These are phyloP conservation scores for Pseudocohnilembus persalinus DNA, from an alignment of 169 alveolate genomes.

Conservation along the genomic window DNA sequence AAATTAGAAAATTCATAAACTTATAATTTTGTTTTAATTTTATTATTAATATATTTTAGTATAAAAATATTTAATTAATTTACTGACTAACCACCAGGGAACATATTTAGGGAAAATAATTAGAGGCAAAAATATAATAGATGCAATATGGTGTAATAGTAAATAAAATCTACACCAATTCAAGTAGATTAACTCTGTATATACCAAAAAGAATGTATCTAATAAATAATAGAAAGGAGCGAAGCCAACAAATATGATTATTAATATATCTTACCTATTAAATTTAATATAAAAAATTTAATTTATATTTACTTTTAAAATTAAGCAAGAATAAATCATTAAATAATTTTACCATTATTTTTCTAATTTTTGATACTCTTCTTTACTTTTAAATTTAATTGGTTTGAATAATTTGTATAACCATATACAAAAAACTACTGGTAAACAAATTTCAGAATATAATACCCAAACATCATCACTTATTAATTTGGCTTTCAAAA, in stretches of 20 bases:
- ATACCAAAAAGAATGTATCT: not conserved
- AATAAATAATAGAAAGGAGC: not conserved
- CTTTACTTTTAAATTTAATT: not conserved
- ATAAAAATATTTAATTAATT: too few species aligned
- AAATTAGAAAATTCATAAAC: not conserved
- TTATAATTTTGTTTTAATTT: too few species aligned
- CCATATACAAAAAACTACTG: not conserved
- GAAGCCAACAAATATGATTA: not conserved
- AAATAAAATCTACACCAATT: not conserved
- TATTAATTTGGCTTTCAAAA: too few species aligned
- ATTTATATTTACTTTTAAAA: not conserved
- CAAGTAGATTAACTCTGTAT: not conserved
- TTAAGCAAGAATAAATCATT: too few species aligned
- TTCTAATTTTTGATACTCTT: not conserved
- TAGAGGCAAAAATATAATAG: not conserved
- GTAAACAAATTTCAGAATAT: not conserved
- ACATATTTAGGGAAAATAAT: not conserved
- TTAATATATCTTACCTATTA: not conserved
- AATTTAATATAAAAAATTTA: too few species aligned
- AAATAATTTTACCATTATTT: not conserved
- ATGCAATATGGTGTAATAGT: not conserved
- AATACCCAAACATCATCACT: not conserved
- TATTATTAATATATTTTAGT: not conserved
- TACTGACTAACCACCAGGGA: not conserved
- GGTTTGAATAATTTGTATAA: not conserved